Percentiles rank a stretch among this genome's conserved stretches.
Conservation (phyloP, 164 flowering plant species). For the Aristolochia fimbriata region DNA sequence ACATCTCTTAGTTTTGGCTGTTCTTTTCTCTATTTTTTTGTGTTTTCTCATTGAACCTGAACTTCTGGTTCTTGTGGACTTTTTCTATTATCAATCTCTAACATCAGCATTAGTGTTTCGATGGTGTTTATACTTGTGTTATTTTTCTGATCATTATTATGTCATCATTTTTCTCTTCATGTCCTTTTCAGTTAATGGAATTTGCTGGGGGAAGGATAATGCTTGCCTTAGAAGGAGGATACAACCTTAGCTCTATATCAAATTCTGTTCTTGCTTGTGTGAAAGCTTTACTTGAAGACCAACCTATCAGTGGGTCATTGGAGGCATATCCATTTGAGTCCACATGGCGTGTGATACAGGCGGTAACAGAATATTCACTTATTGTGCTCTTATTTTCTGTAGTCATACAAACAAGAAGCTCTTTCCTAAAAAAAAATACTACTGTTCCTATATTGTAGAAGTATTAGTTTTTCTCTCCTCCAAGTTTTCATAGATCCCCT, state of each 20-base stretch:
- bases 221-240: slow-evolving; percentile 93
- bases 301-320: slow-evolving; percentile 37
- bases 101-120: neutral
- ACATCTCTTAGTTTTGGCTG: no score
- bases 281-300: slow-evolving; percentile 55
- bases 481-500: neutral
- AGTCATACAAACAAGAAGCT: no score
- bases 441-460: no score
- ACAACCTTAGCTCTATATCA: slow-evolving; percentile 77
- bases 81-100: no score
- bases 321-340: slow-evolving; percentile 83
- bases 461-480: neutral
- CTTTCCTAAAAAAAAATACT: no score
- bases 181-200: slow-evolving; percentile 56
- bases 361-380: slow-evolving; percentile 26
- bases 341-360: slow-evolving; percentile 80
- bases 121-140: neutral
- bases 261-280: slow-evolving; percentile 79
- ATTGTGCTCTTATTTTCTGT: neutral
- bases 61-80: no score
- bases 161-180: slow-evolving; percentile 3
- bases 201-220: slow-evolving; percentile 80
- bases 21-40: no score
- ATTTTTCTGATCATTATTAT: neutral
- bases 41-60: no score